Evolutionary conservation across 345 rosid genomes (phyloP), one percentile per base, ranked within the genome.

Genomic region (Rhizophora mangle): DNA sequence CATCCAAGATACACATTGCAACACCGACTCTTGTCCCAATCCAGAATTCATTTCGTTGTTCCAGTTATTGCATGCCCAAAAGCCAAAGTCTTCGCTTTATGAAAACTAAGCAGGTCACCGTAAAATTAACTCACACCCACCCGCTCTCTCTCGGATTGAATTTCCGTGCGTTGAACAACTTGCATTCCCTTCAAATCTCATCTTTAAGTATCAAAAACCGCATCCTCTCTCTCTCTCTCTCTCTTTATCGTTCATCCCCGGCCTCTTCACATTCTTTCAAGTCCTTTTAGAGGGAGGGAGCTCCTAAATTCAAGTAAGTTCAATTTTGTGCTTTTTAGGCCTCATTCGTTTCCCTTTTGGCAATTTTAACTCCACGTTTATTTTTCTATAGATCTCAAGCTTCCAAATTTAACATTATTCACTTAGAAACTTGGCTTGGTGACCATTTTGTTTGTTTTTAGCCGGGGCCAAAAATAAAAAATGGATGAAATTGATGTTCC

Each of bases 401-500:
- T 7, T 9, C 59, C 15, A n/a, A 26, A 55, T 8, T 1, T 26
- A 9, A 22, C 29, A 9, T 22, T 26, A 8, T 55, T 21, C 24
- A 9, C 29, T 55, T n/a, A 22, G 27, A 55, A n/a, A 22, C 59
- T 55, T 55, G 27, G 29, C 27, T 55, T 22, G 59, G 29, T 3
- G 15, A 3, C 5, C 49, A 43, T 43, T 43, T 43, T 43, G 49
- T 13, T 43, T 43, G 49, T 0, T 65, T 56, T 34, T 6, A 15
- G 2, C 36, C 21, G 24, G 24, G 24, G 24, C 24, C 24, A 24
- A 24, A 24, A 24, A 24, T 6, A 1, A 8, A 57, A 22, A 70
- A 82, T 84, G 82, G 85, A 75, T 13, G 73, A 72, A 15, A 49
- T 81, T 3, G 87, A 85, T 16, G 72, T 85, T 54, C 89, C 92